Percentiles rank a stretch among this genome's conserved stretches.
Evolutionary conservation across 176 grass and related monocot species (phyloP).

Genomic region (Carex parvula): DNA sequence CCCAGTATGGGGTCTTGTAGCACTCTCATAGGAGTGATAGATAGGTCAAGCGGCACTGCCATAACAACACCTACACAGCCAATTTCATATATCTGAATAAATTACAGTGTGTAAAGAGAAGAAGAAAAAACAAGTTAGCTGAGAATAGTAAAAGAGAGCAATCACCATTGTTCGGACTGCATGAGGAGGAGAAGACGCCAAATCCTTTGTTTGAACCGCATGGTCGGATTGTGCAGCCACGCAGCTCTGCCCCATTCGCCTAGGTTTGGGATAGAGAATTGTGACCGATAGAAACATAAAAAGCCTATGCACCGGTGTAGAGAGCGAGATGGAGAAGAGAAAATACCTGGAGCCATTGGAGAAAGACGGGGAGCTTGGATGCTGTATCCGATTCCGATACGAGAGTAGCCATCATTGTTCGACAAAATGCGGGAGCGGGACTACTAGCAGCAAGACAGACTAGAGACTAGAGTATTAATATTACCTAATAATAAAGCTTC

Average conservation of each 20-base stretch:
- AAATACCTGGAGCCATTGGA: slow-evolving; percentile 79
- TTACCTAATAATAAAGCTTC: not conserved
- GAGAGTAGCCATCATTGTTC: slow-evolving; percentile 32
- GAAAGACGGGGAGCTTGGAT: slow-evolving; percentile 65
- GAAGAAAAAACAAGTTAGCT: not conserved
- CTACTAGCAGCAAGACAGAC: not conserved
- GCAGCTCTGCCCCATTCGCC: slow-evolving; percentile 68
- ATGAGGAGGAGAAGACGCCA: slow-evolving; percentile 49
- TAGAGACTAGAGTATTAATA: not conserved
- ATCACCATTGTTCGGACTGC: slow-evolving; percentile 37
- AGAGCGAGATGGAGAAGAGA: not conserved
- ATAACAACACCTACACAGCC: slow-evolving; percentile 50
- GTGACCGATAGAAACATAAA: not conserved
- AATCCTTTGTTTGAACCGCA: slow-evolving; percentile 48
- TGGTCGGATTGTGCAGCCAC: slow-evolving; percentile 53
- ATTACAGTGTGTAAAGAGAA: not conserved
- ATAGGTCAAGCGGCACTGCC: slow-evolving; percentile 87
- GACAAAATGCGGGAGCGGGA: slow-evolving; percentile 26
- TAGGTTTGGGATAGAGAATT: slow-evolving; percentile 23
- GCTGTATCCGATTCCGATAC: slow-evolving; percentile 11
- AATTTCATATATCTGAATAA: not conserved
- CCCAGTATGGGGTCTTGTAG: slow-evolving; percentile 78
- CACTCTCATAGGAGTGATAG: slow-evolving; percentile 83
- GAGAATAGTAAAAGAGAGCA: not conserved
- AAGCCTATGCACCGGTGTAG: not conserved